Evolutionary conservation across 768 basidiomycete species (phyloP), one percentile per base, ranked within the genome.

Genomic region (Cystofilobasidium bisporidii): DNA sequence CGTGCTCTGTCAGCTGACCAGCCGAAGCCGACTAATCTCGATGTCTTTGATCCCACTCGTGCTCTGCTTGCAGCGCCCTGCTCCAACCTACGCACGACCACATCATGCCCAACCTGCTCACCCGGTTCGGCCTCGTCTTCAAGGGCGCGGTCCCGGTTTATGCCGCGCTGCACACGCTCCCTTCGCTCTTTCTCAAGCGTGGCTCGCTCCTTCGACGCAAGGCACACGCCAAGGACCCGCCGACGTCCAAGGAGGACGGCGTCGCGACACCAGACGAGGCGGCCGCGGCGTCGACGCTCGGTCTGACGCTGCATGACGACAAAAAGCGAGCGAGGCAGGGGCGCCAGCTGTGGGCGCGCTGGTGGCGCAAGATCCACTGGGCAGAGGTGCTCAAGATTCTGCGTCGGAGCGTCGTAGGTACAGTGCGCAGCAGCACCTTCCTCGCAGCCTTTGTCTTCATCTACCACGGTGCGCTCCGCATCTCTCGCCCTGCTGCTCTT

Each of bases 131-230:
- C 32, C 56, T 64, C 45, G 68, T 69, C 20, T 69, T 69, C 38
- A 33, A 64, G 24, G 57, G 57, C 55, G 63, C 63, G 63, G 43
- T 69, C 0, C 68, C 68, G 4, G 45, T 69, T 47, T 69, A 69
- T 28, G 43, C 63, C 2, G 38, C 68, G 8, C 58, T 69, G 20
- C 68, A 69, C 32, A 47, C 62, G 22, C 63, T 69, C 48, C 68
- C 68, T 0, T 40, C 47, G 15, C 26, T 69, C 30, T 22, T 69
- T 32, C 59, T 69, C 28, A 69, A 69, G 53, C 67, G 67, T 0
- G 28, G 41, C 3, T 24, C 32, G 4, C 50, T 68, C 43, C 43
- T 68, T 41, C 24, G 53, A 22, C 63, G 63, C 47, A 24, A 50
- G 11, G 10, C 61, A 15, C 15, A 47, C 28, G 20, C 36, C 32